phyloP scores from a whole-genome alignment of 495 filamentous ascomycete species.

The Hyaloscypha hepaticicola region DNA sequence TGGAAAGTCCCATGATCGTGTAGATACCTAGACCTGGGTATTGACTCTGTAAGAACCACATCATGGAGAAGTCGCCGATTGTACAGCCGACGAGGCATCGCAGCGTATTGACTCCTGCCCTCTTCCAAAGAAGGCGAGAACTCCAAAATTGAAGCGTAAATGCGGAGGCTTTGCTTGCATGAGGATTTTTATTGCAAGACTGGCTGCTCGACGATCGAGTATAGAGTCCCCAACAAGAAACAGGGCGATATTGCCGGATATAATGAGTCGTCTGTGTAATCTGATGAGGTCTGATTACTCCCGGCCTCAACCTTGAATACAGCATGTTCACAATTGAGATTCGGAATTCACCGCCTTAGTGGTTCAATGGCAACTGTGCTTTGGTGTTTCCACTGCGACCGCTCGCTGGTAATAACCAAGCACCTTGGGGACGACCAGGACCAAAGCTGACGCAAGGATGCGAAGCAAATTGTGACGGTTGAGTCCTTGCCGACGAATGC shows the following conservation, averaged over 20 bases:
- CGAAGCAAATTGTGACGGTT: constrained; percentile 2
- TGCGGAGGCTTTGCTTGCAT: background rate
- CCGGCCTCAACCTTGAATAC: background rate
- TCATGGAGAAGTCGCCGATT: background rate
- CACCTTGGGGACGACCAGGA: background rate
- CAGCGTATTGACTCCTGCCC: background rate
- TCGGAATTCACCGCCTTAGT: background rate
- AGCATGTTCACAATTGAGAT: background rate
- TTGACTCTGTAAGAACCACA: background rate
- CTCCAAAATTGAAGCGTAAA: background rate
- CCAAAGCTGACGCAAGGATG: background rate
- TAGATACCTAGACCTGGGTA: background rate
- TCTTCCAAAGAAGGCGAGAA: background rate
- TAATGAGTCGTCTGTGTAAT: background rate
- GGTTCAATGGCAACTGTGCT: background rate
- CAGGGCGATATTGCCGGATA: background rate
- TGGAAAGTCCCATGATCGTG: background rate
- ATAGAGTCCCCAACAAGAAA: background rate
- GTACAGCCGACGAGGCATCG: background rate
- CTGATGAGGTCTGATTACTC: background rate
- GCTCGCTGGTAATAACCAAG: background rate
- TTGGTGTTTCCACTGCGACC: background rate
- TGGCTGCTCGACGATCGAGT: background rate
- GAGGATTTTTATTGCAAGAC: background rate
- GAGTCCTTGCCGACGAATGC: constrained; percentile 3